phyloP scores from a whole-genome alignment of 2,329 filamentous ascomycete species.

The Dactylellina drechsleri region DNA sequence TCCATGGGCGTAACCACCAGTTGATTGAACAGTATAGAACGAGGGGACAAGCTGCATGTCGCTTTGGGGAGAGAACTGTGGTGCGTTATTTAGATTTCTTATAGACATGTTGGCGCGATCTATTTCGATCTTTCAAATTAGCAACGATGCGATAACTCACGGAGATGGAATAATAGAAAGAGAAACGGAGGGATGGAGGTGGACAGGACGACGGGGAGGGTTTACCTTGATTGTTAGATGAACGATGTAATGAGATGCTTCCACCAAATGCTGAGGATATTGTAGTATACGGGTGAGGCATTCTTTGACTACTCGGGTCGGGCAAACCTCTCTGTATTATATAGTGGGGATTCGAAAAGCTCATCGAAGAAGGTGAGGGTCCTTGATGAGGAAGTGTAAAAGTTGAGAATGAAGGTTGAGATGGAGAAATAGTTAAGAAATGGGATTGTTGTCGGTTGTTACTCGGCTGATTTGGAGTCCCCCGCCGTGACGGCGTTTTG shows the following conservation, averaged over 20 bases:
- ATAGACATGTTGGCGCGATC: constrained; percentile 17
- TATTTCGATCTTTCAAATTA: constrained; percentile 16
- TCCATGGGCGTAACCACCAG: constrained; percentile 8
- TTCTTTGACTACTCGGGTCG: background rate
- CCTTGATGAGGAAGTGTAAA: constrained; percentile 27
- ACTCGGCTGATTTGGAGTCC: constrained; percentile 44
- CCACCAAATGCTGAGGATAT: background rate
- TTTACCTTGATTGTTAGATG: background rate
- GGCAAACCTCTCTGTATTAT: constrained; percentile 18
- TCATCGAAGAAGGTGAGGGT: constrained; percentile 23
- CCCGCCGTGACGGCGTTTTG: constrained; percentile 28
- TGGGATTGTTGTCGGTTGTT: constrained; percentile 23
- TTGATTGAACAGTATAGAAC: constrained; percentile 20
- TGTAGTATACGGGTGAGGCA: constrained; percentile 1
- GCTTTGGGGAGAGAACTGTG: constrained; percentile 23
- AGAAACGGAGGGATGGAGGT: background rate
- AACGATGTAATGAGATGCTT: background rate
- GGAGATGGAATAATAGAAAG: background rate
- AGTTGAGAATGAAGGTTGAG: constrained; percentile 20
- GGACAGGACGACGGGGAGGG: background rate
- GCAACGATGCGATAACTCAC: background rate
- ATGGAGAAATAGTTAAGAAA: constrained; percentile 19
- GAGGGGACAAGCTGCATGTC: constrained; percentile 30
- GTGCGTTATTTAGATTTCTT: constrained; percentile 13
- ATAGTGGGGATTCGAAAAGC: constrained; percentile 19